Percentiles rank a stretch among this genome's conserved stretches.
Conservation (phyloP, 2,329 filamentous ascomycete genomes). For the Elsinoe australis region DNA sequence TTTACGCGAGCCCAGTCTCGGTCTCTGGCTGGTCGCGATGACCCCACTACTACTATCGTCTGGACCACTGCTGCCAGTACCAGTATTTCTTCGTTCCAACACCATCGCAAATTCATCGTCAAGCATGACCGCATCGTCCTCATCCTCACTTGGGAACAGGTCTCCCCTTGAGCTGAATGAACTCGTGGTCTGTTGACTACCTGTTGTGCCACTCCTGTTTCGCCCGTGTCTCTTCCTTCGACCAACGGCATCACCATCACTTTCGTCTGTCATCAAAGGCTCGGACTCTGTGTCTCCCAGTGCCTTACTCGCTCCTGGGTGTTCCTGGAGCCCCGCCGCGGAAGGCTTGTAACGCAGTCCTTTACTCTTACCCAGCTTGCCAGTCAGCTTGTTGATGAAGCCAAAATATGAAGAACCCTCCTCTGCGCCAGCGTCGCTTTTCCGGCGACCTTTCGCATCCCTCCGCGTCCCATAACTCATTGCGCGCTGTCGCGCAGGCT, state of each 20-base stretch:
- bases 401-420: slow-evolving; percentile 79
- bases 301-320: slow-evolving; percentile 54
- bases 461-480: slow-evolving; percentile 84
- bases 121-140: slow-evolving; percentile 86
- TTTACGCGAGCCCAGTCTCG: slow-evolving; percentile 42
- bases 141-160: slow-evolving; percentile 83
- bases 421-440: slow-evolving; percentile 54
- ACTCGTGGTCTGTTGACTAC: slow-evolving; percentile 73
- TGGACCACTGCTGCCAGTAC: slow-evolving; percentile 46
- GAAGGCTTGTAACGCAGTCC: slow-evolving; percentile 83
- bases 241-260: slow-evolving; percentile 27
- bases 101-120: slow-evolving; percentile 87
- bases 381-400: slow-evolving; percentile 76
- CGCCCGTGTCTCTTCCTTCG: slow-evolving; percentile 34
- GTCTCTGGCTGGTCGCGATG: slow-evolving; percentile 36
- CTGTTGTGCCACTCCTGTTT: slow-evolving; percentile 68
- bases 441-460: slow-evolving; percentile 41
- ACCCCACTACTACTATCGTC: slow-evolving; percentile 63
- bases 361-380: slow-evolving; percentile 63
- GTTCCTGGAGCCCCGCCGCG: slow-evolving; percentile 81
- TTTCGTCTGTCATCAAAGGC: slow-evolving; percentile 28
- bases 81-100: slow-evolving; percentile 60
- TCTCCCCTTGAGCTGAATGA: slow-evolving; percentile 83
- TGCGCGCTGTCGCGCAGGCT: slow-evolving; percentile 64
- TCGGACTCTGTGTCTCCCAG: slow-evolving; percentile 51